Base-by-base conservation (phyloP, 441 rosid species). In the Euphorbia corollata region DNA sequence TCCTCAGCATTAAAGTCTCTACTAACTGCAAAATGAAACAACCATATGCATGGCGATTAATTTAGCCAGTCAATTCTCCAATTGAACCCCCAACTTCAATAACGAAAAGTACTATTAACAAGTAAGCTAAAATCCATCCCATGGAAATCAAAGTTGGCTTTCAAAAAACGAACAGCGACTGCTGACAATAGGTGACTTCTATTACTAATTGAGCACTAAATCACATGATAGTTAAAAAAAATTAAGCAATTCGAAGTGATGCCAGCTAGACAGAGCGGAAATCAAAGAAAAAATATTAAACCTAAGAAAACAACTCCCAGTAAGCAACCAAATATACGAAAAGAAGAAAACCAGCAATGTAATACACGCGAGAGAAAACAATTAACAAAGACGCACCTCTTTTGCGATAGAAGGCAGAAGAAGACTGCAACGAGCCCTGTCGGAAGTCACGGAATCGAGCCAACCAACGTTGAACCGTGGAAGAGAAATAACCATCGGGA, bases 401-500 rank as follows among this genome's bases (percentile, higher is more conserved):
- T 77, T 86, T 82, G 65, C 86, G 87, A 66, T 90, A 82, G 70
- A 90, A 88, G 67, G 82, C 74, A 0, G 96, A 77, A 34, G 92
- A 72, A 32, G 97, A 87, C 58, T 88, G 93, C 56, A 90, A 80
- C 32, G 97, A 85, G 38, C 86, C 96, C 36, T 79, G 70, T 24
- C 96, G 97, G 48, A 90, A 88, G 69, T 87, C 83, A 9, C 81
- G 87, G 70, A 84, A 84, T 20, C 86, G 85, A 72, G 79, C 59
- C 65, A 83, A 59, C 80, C 79, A 82, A 23, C 95, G 91, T 62
- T 82, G 81, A 48, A 88, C 70, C 38, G 83, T 74, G 48, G 89
- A 82, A 1, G 96, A 83, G 68, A 90, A 88, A 79, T 74, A 77
- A n/a, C 83, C 80, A 39, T 85, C 88, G 24, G 75, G 70, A 41